phyloP scores from a whole-genome alignment of 2,329 filamentous ascomycete species.

The Penicillium hesseltinei region DNA sequence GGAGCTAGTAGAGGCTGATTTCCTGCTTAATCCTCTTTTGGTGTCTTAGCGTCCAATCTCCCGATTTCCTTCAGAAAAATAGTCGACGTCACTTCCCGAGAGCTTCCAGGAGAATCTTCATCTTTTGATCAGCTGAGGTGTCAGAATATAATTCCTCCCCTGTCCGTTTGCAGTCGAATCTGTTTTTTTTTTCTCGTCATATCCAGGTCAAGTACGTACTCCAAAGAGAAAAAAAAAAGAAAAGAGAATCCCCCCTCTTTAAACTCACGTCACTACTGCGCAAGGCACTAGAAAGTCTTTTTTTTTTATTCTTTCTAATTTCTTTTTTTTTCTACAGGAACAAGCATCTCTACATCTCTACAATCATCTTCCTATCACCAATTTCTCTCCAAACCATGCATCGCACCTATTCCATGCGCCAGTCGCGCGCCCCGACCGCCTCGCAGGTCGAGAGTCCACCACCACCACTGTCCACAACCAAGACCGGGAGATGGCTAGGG shows the following conservation, averaged over 20 bases:
- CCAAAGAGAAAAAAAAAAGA: neutral
- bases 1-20: neutral
- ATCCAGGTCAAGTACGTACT: slow-evolving; percentile 3
- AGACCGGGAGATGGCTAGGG: slow-evolving; percentile 85
- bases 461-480: slow-evolving; percentile 86
- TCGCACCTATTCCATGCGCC: slow-evolving; percentile 98
- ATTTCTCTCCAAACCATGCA: slow-evolving; percentile 64
- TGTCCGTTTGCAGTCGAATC: slow-evolving; percentile 19
- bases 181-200: neutral
- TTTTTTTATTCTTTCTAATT: slow-evolving; percentile 9
- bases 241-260: slow-evolving; percentile 3
- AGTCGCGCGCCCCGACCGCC: slow-evolving; percentile 91
- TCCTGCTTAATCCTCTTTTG: neutral
- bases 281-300: slow-evolving; percentile 20
- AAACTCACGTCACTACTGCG: slow-evolving; percentile 36
- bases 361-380: neutral
- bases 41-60: slow-evolving; percentile 2
- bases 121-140: neutral
- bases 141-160: neutral
- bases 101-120: slow-evolving; percentile 10
- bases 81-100: slow-evolving; percentile 12
- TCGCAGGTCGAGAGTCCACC: slow-evolving; percentile 89
- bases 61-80: neutral
- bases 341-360: slow-evolving; percentile 1
- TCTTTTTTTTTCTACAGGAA: slow-evolving; percentile 14